Evolutionary conservation across 805 yeast species (phyloP).

Genomic region (Cyberlindnera bimundalis): DNA sequence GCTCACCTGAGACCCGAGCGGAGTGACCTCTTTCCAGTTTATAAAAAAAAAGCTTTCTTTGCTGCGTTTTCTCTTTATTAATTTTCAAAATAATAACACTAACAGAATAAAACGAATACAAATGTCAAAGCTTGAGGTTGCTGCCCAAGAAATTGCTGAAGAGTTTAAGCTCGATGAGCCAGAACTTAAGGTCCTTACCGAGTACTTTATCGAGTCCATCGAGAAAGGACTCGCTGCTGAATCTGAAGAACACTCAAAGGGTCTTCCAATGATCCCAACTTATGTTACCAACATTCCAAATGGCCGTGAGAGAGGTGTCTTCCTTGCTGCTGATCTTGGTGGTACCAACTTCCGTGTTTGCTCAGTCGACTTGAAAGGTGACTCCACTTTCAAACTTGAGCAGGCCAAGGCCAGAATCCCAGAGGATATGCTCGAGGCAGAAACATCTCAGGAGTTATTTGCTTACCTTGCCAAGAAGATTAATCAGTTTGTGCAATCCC

Average conservation of each 20-base stretch:
- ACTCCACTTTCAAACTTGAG: conserved; percentile 70
- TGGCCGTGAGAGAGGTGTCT: conserved; percentile 81
- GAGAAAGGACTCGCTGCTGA: conserved; percentile 52
- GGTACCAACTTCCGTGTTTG: conserved; percentile 97
- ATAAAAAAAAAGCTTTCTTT: too few species aligned
- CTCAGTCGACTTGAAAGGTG: conserved; percentile 73
- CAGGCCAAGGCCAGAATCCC: conserved; percentile 83
- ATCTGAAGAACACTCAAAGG: conserved; percentile 36
- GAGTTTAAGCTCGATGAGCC: conserved; percentile 22
- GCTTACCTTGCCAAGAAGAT: conserved; percentile 71
- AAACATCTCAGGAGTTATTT: conserved; percentile 64
- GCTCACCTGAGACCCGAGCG: background rate
- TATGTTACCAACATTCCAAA: conserved; percentile 81
- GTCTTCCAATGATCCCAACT: conserved; percentile 91
- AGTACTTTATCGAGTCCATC: conserved; percentile 58
- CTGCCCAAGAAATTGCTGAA: conserved; percentile 19
- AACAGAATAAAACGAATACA: background rate
- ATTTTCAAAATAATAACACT: background rate
- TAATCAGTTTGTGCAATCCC: conserved; percentile 56
- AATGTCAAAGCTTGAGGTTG: conserved; percentile 5
- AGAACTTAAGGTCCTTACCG: conserved; percentile 30
- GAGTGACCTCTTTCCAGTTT: background rate
- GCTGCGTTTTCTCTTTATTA: background rate
- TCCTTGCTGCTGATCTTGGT: conserved; percentile 90
- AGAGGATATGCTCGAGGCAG: conserved; percentile 62